Base-by-base conservation (phyloP, 2,329 filamentous ascomycete genomes). In the Paecilomyces variotii region DNA sequence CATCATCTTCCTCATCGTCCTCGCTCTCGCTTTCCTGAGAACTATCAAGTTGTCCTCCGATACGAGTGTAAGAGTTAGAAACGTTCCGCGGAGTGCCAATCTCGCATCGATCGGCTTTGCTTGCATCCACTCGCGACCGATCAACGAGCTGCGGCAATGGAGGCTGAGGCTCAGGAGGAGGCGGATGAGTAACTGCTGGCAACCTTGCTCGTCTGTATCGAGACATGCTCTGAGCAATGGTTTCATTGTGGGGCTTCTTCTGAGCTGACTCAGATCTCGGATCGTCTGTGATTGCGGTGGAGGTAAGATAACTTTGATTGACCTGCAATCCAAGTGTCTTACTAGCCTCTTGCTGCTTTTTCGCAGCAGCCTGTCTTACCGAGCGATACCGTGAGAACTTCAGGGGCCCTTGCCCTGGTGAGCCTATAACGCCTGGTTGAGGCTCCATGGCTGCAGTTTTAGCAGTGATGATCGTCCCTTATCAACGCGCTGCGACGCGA, bases 301-400 rank as follows among this genome's bases (percentile, higher is more conserved):
- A 6, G 11, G 27, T 27, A 28, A 25, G 26, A 49, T 52, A 12
- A 28, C 59, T 54, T 30, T 60, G 52, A 53, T 60, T 53, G 27
- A 60, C 56, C 26, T 62, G 66, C 59, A 28, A 11, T 28, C 27
- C 25, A 19, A 52, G 11, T 28, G 50, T 52, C 50, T 2, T n/a
- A 52, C 25, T 26, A 28, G 25, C 12, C 50, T 52, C 50, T 26
- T 75, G 60, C 54, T 67, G 68, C 57, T 75, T 72, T 25, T 74
- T 65, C 19, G 70, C 65, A 25, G 70, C 68, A 10, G 73, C 74
- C 61, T 77, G 77, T 59, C 84, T 74, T 57, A 85, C 81, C 30
- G 82, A 83, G 62, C 82, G 77, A 70, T 86, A 86, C 50, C 84
- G 79, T 57, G 82, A 82, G 67, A 83, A 79, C 66, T 82, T 84